Evolutionary conservation across 352 stramenopile genomes (phyloP), one percentile per base, ranked within the genome.

Genomic region (Globisporangium ultimum): DNA sequence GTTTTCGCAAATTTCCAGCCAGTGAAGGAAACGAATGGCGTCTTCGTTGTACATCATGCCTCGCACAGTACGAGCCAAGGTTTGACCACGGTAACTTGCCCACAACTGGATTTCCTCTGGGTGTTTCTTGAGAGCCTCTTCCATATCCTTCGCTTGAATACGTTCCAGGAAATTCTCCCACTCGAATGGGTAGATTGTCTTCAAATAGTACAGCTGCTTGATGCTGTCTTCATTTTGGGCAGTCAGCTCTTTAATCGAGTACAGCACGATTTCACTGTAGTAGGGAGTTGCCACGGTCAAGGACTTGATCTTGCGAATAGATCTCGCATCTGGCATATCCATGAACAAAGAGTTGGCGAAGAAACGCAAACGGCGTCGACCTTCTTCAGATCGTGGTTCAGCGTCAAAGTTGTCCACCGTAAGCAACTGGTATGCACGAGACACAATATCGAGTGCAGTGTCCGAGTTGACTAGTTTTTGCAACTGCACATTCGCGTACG

Each of bases 181-280:
- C 64, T 95, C 86, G 51, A 88, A 90, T 8, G 82, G 84, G 49
- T 95, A 92, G 22, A 95, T 94, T 2, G 86, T 95, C 61, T 93
- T 80, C 59, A 97, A 70, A 63, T 99, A 99, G 40, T 98, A 96
- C 58, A 99, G 67, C 17, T 97, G 89, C 41, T 96, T 99, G 49
- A 99, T 97, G 60, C 95, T 95, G 68, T 95, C 86, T 40, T 93
- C 86, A 48, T 95, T 95, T 55, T 92, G 77, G 0, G 77, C 64
- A 2, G 84, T 93, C 53, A 95, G 60, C 32, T 95, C 86, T 68
- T 95, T 92, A 59, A 95, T 84, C 64, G 86, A 95, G 70, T 93
- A 95, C 77, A 95, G 60, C 28, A 95, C 86, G 40, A 95, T 95
- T 86, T 95, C 86, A 55, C 79, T 93, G 73, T 93, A 95, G 70